These are phyloP conservation scores for Fusarium tricinctum DNA, from an alignment of 2,329 filamentous ascomycete genomes.

Conservation along the genomic window DNA sequence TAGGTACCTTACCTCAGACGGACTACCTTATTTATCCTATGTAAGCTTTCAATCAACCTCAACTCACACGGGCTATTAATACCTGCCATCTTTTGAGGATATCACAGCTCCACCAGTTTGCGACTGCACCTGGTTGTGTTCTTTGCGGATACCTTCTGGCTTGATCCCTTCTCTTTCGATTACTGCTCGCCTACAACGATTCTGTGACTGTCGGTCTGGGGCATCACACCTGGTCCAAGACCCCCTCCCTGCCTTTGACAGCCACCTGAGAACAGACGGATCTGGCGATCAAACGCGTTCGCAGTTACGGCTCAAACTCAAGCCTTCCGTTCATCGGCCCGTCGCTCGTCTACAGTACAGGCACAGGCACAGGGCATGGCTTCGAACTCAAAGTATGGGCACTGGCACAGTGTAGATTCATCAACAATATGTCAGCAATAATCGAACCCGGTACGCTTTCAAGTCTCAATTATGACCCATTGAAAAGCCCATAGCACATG, in stretches of 20 bases:
- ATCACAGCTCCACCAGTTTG: slow-evolving; percentile 22
- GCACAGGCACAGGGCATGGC: slow-evolving; percentile 7
- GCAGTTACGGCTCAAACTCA: slow-evolving; percentile 27
- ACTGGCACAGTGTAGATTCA: not conserved
- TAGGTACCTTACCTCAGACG: not conserved
- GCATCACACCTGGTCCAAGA: slow-evolving; percentile 8
- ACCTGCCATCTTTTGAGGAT: not conserved
- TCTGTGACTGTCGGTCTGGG: slow-evolving; percentile 13
- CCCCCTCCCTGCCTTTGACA: slow-evolving; percentile 26
- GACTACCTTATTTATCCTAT: not conserved
- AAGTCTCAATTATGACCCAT: not conserved
- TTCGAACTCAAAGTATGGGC: slow-evolving; percentile 11
- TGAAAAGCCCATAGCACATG: not conserved
- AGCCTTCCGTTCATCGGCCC: slow-evolving; percentile 42
- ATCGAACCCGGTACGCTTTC: not conserved
- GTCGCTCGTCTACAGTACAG: slow-evolving; percentile 20
- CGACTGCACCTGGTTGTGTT: slow-evolving; percentile 1
- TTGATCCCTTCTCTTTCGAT: slow-evolving; percentile 1
- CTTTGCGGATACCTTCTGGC: slow-evolving; percentile 5
- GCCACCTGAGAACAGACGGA: slow-evolving; percentile 37
- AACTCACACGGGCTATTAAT: not conserved
- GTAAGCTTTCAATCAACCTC: not conserved
- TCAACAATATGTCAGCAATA: not conserved
- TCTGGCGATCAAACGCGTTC: slow-evolving; percentile 39
- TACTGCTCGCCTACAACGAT: slow-evolving; percentile 6